Evolutionary conservation across 148 eudicot genomes (phyloP), one percentile per base, ranked within the genome.

Genomic region (Persicaria maculosa): DNA sequence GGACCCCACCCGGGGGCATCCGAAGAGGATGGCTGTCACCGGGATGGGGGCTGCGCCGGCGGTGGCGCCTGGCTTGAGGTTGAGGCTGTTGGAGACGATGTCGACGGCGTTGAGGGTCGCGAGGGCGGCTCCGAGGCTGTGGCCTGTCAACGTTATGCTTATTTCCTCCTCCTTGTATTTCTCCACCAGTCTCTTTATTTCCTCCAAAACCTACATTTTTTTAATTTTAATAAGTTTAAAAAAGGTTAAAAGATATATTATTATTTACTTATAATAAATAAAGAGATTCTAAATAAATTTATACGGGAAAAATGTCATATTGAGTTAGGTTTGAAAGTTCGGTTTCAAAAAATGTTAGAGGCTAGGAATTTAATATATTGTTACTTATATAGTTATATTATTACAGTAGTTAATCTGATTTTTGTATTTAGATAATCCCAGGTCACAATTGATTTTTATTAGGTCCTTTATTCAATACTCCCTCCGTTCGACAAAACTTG

Each of bases 91-190:
- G 17, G 75, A 47, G 1, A 84, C 88, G 17, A 92, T 88, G 78
- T 92, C 97, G 15, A 74, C 83, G 55, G 89, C 93, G 48, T 77
- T 82, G 7, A 89, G 75, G 6, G 86, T 86, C 12, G 89, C 83
- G 9, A 89, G 78, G 15, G 91, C 85, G 20, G 86, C 91, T 0
- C 91, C 93, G 1, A 89, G 74, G 74, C 91, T 89, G 65, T 87
- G 93, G 3, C 91, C 93, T 4, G 88, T 80, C 25, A 84, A 50
- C 0, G 89, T 87, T 73, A 87, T 87, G 84, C 91, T 87, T 47
- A 76, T 77, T 19, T 87, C 89, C 73, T 89, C 89, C 22, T 84
- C 17, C 76, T 85, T 84, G 87, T 82, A 86, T 71, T 78, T 36
- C 15, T 85, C 86, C 9, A 89, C 81, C 5, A 85, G 76, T 53